Conservation (phyloP, 257 asterid species). For the Gardenia jasminoides region DNA sequence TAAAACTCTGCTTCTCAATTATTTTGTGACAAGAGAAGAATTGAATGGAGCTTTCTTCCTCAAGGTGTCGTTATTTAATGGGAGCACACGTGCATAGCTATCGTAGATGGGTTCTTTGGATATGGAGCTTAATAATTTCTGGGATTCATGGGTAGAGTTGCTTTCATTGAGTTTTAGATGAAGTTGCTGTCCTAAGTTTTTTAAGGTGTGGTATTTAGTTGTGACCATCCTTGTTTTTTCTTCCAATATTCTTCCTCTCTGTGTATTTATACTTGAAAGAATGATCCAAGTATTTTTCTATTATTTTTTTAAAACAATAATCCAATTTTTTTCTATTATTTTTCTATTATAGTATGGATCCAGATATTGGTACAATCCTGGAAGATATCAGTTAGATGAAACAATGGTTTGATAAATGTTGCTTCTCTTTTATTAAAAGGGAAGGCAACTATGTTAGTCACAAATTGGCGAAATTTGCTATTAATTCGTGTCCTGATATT, state of each 20-base stretch:
- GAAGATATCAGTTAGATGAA: too few species aligned
- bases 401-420: too few species aligned
- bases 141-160: slow-evolving; percentile 15
- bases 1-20: not conserved
- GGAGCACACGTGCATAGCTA: slow-evolving; percentile 41
- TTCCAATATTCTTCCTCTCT: not conserved
- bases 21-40: not conserved
- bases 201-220: not conserved
- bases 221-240: slow-evolving; percentile 15
- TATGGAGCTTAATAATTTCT: not conserved
- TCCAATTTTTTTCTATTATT: too few species aligned
- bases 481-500: too few species aligned
- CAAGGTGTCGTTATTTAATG: slow-evolving; percentile 20
- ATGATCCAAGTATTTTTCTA: not conserved
- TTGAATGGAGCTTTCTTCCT: not conserved
- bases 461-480: too few species aligned
- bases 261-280: not conserved
- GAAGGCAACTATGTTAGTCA: too few species aligned
- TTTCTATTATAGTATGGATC: too few species aligned
- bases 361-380: too few species aligned
- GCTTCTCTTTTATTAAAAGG: too few species aligned
- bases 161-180: slow-evolving; percentile 6
- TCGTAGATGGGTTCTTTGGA: not conserved
- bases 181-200: slow-evolving; percentile 9
- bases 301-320: too few species aligned